phyloP scores from a whole-genome alignment of 1,139 yeast species.

The Trichomonascaceae sp. region DNA sequence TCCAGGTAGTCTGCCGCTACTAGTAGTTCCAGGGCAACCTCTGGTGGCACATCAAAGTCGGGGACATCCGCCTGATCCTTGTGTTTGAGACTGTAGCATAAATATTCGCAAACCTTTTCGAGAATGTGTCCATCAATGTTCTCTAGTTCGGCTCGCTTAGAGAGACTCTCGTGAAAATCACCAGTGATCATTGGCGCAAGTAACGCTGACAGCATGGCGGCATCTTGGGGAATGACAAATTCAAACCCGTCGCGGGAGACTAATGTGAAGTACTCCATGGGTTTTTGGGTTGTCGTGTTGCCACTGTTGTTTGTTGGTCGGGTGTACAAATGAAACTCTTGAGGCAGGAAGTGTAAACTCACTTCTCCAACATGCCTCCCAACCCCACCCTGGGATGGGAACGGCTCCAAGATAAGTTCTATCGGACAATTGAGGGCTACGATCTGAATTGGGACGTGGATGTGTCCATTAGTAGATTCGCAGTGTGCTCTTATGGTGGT shows the following conservation, averaged over 20 bases:
- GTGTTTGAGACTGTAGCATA: slow-evolving; percentile 64
- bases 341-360: too few species aligned
- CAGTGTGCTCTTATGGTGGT: slow-evolving; percentile 34
- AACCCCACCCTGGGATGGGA: slow-evolving; percentile 23
- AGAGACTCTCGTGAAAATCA: slow-evolving; percentile 39
- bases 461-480: slow-evolving; percentile 23
- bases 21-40: slow-evolving; percentile 76
- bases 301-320: too few species aligned
- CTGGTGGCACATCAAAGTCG: slow-evolving; percentile 85
- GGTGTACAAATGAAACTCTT: too few species aligned
- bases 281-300: too few species aligned
- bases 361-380: slow-evolving; percentile 11
- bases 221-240: slow-evolving; percentile 55
- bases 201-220: slow-evolving; percentile 77
- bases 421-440: slow-evolving; percentile 24
- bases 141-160: slow-evolving; percentile 33
- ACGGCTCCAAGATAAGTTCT: slow-evolving; percentile 23
- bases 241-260: slow-evolving; percentile 64
- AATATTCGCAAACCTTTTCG: slow-evolving; percentile 74
- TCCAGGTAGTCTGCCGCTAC: slow-evolving; percentile 88
- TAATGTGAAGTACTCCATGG: slow-evolving; percentile 48
- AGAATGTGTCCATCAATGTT: slow-evolving; percentile 65
- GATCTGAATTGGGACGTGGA: slow-evolving; percentile 23
- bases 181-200: slow-evolving; percentile 50
- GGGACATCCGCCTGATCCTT: slow-evolving; percentile 55